Evolutionary conservation across 2,329 filamentous ascomycete genomes (phyloP).

Genomic region (Colletotrichum somersetense): DNA sequence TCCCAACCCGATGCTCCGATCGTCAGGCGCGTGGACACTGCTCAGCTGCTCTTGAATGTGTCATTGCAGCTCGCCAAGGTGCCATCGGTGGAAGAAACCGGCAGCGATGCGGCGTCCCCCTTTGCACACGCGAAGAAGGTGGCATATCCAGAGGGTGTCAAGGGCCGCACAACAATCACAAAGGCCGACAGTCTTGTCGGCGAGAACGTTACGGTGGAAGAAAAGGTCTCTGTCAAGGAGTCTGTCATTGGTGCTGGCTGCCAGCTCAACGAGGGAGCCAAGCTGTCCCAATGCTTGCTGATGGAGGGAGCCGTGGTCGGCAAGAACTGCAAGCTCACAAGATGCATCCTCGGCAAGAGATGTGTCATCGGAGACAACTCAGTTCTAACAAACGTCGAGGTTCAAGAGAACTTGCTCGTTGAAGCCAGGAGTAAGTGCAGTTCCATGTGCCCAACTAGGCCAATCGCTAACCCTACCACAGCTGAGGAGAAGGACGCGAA

Average conservation of each 20-base stretch:
- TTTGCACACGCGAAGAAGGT: constrained; percentile 86
- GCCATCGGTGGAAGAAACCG: constrained; percentile 75
- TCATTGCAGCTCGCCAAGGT: constrained; percentile 91
- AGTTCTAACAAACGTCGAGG: constrained; percentile 88
- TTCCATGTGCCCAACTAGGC: background rate
- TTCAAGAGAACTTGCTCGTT: constrained; percentile 89
- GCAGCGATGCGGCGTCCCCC: constrained; percentile 70
- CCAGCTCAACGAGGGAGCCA: constrained; percentile 86
- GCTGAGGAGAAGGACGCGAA: constrained; percentile 77
- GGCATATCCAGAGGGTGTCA: constrained; percentile 85
- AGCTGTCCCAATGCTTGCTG: constrained; percentile 86
- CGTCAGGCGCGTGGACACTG: constrained; percentile 89
- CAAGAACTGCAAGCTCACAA: constrained; percentile 85
- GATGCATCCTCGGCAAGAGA: constrained; percentile 86
- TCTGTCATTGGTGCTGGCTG: constrained; percentile 89
- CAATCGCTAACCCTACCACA: constrained; percentile 51
- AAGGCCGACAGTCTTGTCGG: constrained; percentile 85
- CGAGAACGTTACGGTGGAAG: constrained; percentile 89
- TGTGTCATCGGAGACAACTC: constrained; percentile 86
- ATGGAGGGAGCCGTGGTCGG: constrained; percentile 94
- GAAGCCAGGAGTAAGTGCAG: constrained; percentile 77
- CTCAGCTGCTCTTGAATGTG: constrained; percentile 82
- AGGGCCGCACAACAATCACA: constrained; percentile 84
- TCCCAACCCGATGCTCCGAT: constrained; percentile 67
- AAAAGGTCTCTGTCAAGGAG: constrained; percentile 93